phyloP scores from a whole-genome alignment of 345 rosid genomes.

The Hypericum perforatum region DNA sequence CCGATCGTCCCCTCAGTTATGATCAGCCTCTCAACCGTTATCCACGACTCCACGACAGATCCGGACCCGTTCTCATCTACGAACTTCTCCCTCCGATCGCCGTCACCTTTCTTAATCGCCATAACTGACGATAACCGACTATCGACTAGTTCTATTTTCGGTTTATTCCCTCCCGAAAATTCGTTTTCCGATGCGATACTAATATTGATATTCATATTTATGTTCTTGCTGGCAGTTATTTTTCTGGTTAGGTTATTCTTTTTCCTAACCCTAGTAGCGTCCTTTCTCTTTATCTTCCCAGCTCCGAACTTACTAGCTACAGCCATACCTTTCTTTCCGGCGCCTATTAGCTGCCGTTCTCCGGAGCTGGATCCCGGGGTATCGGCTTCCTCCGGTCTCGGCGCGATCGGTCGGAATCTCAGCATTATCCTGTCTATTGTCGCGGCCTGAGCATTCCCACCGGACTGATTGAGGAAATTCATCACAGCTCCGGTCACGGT shows the following conservation, averaged over 20 bases:
- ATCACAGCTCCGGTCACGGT: conserved; percentile 1
- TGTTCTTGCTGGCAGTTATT: no score
- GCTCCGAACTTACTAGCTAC: conserved; percentile 14
- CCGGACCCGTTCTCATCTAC: conserved; percentile 4
- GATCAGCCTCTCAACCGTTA: conserved; percentile 65
- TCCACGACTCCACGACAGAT: conserved; percentile 37
- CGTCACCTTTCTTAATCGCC: no score
- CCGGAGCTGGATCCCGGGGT: conserved; percentile 6
- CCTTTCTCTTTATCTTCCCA: conserved; percentile 51
- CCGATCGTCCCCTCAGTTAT: conserved; percentile 17
- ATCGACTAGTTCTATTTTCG: no score
- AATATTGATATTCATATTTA: no score
- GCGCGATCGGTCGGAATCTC: conserved; percentile 84
- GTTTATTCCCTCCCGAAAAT: no score
- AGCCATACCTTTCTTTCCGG: conserved; percentile 12
- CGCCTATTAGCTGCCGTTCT: background rate
- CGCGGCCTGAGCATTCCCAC: conserved; percentile 16
- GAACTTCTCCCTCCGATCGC: no score
- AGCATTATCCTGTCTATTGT: conserved; percentile 41
- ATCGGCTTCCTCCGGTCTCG: conserved; percentile 35
- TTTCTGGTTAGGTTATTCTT: no score
- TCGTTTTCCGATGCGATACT: no score
- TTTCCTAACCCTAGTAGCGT: conserved; percentile 46
- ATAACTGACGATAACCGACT: no score
- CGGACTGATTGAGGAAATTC: conserved; percentile 12